These are phyloP conservation scores for Malassezia restricta DNA, from an alignment of 1,284 basidiomycete genomes.

Conservation along the genomic window DNA sequence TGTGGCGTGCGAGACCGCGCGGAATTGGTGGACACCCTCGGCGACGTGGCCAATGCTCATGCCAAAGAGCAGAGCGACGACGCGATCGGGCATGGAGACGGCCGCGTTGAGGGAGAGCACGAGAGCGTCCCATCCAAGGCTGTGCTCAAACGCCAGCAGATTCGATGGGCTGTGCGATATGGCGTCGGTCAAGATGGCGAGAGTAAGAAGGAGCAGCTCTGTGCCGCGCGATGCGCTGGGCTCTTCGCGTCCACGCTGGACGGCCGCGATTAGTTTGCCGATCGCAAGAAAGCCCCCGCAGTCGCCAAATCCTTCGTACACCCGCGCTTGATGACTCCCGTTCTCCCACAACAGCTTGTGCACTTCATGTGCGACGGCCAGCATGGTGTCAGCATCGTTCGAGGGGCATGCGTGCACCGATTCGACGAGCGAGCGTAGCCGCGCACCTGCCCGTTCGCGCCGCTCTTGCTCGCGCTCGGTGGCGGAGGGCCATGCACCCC, in stretches of 20 bases:
- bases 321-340: constrained; percentile 1
- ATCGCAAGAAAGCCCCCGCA: constrained; percentile 34
- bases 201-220: constrained; percentile 23
- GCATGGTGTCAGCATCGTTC: background rate
- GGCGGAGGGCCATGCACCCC: background rate
- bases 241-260: constrained; percentile 12
- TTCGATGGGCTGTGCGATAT: constrained; percentile 25
- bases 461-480: background rate
- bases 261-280: constrained; percentile 26
- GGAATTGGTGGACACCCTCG: constrained; percentile 9
- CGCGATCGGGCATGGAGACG: constrained; percentile 1
- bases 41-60: constrained; percentile 29
- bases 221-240: background rate
- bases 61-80: constrained; percentile 26
- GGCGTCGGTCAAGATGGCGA: constrained; percentile 29
- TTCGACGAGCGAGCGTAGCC: background rate
- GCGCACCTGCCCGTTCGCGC: background rate
- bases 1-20: background rate
- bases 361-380: constrained; percentile 7
- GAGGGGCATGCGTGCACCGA: background rate
- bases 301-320: constrained; percentile 27
- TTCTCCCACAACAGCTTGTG: constrained; percentile 7
- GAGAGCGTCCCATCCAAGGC: constrained; percentile 30
- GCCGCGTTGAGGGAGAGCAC: constrained; percentile 14
- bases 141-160: constrained; percentile 21